Conservation (phyloP, 371 early-diverging fungal species). For the Apophysomyces ossiformis region DNA sequence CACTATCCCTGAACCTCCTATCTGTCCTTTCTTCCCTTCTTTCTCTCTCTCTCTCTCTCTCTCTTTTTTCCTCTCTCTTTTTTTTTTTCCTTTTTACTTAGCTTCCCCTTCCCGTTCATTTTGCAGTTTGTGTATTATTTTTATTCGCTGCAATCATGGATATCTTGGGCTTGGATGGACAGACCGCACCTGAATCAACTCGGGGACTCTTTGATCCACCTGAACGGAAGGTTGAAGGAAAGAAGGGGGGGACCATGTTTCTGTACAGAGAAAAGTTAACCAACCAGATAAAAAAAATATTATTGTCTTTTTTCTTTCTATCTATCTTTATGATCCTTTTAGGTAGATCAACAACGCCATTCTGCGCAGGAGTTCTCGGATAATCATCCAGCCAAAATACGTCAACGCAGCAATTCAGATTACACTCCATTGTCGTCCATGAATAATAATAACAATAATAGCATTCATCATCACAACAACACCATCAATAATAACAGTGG, state of each 20-base stretch:
- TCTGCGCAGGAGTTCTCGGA: conserved; percentile 15
- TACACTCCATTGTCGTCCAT: conserved; percentile 3
- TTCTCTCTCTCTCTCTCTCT: conserved; percentile 8
- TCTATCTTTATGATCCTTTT: neutral
- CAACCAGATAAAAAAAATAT: neutral
- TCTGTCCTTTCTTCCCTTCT: conserved; percentile 2
- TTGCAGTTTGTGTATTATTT: conserved; percentile 11
- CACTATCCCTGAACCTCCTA: conserved; percentile 5
- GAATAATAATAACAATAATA: neutral
- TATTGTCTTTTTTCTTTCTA: conserved; percentile 5
- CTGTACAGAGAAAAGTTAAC: neutral
- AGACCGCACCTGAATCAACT: conserved; percentile 59
- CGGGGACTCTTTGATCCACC: conserved; percentile 53
- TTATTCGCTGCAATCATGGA: conserved; percentile 25
- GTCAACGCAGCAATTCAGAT: conserved; percentile 21
- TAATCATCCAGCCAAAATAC: conserved; percentile 3
- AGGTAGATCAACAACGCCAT: conserved; percentile 14
- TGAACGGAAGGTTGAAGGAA: conserved; percentile 26
- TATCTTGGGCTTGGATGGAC: conserved; percentile 44
- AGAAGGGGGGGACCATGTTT: neutral
- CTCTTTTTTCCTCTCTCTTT: conserved; percentile 11
- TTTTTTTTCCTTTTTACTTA: conserved; percentile 9
- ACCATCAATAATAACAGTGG: neutral
- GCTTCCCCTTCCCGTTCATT: conserved; percentile 16
- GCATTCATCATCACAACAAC: no score